A percentile compares a stretch with the other conserved stretches of the same genome.
phyloP scores from a whole-genome alignment of 371 early-diverging fungal species.

The Polyrhizophydium stewartii region DNA sequence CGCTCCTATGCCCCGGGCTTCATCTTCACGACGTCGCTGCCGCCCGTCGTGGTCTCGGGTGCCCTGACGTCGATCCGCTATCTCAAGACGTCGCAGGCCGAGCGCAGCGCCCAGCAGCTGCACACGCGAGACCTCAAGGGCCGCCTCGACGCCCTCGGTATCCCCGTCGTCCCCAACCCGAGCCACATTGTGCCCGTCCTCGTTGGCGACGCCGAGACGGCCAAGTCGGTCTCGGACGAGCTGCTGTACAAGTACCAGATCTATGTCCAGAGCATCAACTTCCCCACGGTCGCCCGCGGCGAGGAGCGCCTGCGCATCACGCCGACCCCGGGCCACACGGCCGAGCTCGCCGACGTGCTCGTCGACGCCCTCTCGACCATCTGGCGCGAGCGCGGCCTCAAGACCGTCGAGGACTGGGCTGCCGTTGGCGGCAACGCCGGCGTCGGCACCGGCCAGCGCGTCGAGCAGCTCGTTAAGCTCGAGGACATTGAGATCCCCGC shows the following conservation, averaged over 20 bases:
- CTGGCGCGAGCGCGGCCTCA: conserved; percentile 82
- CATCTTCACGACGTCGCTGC: conserved; percentile 98
- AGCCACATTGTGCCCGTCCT: conserved; percentile 97
- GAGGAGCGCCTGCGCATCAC: conserved; percentile 97
- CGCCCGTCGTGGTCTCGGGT: conserved; percentile 90
- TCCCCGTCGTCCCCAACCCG: conserved; percentile 97
- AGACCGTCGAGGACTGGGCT: conserved; percentile 81
- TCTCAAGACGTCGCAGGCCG: conserved; percentile 73
- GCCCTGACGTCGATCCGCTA: conserved; percentile 89
- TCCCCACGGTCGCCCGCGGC: conserved; percentile 92
- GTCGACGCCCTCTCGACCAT: conserved; percentile 79
- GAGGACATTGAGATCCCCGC: conserved; percentile 9
- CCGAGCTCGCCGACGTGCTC: conserved; percentile 74
- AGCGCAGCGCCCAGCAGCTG: conserved; percentile 88
- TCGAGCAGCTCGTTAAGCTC: conserved; percentile 28
- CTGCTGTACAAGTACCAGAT: conserved; percentile 82
- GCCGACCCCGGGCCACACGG: conserved; percentile 91
- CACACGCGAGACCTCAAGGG: conserved; percentile 84
- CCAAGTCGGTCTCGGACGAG: conserved; percentile 89
- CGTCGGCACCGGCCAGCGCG: conserved; percentile 55
- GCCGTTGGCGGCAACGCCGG: conserved; percentile 83
- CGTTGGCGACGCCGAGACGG: conserved; percentile 91
- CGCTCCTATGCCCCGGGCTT: conserved; percentile 98
- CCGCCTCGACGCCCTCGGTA: conserved; percentile 73
- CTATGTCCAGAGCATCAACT: conserved; percentile 98